Evolutionary conservation across 1,139 yeast genomes (phyloP).

Genomic region (Yamadazyma triangularis): DNA sequence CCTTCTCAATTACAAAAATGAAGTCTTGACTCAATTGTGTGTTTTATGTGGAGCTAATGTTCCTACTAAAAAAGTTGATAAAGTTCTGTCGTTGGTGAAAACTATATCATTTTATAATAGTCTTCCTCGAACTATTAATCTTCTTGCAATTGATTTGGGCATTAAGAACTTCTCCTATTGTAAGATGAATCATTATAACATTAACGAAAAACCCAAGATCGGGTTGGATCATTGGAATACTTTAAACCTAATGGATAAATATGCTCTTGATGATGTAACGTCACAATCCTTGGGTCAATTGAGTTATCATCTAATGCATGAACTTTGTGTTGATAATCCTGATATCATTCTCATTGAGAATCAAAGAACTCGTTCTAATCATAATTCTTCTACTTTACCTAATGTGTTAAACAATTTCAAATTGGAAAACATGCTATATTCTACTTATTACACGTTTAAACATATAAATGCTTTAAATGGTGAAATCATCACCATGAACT

Average conservation of each 20-base stretch:
- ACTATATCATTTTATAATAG: slow-evolving; percentile 16
- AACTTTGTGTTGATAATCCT: slow-evolving; percentile 8
- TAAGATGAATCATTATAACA: slow-evolving; percentile 14
- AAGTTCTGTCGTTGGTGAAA: slow-evolving; percentile 20
- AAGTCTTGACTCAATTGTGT: slow-evolving; percentile 25
- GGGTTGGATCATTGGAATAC: slow-evolving; percentile 26
- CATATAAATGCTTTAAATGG: slow-evolving; percentile 3
- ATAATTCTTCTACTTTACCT: slow-evolving; percentile 33
- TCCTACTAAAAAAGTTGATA: slow-evolving; percentile 20
- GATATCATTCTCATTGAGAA: slow-evolving; percentile 30
- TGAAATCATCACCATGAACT: slow-evolving; percentile 28
- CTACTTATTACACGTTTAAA: slow-evolving; percentile 17
- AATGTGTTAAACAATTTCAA: slow-evolving; percentile 32
- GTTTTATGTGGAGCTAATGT: slow-evolving; percentile 30
- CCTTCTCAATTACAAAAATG: slow-evolving; percentile 7
- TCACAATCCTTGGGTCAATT: slow-evolving; percentile 13
- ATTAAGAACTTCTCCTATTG: slow-evolving; percentile 41
- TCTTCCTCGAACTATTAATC: slow-evolving; percentile 14
- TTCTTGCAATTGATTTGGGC: slow-evolving; percentile 36
- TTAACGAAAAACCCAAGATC: slow-evolving; percentile 4
- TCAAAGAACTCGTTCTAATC: slow-evolving; percentile 36
- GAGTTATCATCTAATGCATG: slow-evolving; percentile 16
- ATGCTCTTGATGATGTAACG: slow-evolving; percentile 5
- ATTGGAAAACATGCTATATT: slow-evolving; percentile 30
- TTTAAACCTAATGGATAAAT: slow-evolving; percentile 15